Base-by-base conservation (phyloP, 2,329 filamentous ascomycete genomes). In the Cladobotryum protrusum region DNA sequence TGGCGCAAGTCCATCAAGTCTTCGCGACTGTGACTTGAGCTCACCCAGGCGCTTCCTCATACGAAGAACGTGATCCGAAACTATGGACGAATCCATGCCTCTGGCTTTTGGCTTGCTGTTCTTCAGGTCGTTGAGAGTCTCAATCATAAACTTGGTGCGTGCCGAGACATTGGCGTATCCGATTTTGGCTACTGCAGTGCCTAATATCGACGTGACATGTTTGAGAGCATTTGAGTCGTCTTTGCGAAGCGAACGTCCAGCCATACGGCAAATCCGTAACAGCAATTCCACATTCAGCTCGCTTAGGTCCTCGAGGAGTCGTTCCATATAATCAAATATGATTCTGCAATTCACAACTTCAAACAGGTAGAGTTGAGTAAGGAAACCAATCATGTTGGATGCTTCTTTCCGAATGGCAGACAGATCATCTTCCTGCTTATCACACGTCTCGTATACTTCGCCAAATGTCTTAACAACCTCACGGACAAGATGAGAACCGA, bases 91-190 rank as follows among this genome's bases (percentile, higher is more conserved):
- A 37, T 86, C 87, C 41, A 79, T 78, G 4, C 79, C 79, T 14
- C 82, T 83, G 13, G 85, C 83, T 67, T 92, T 96, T 62, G 91
- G 78, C 52, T 89, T 89, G 69, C 93, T 96, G 72, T 95, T 96
- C 66, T 96, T 96, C 29, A 99, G 76, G 60, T 96, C 89, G 52
- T 87, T 89, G 66, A 99, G 96, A 1, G 87, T 93, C 62, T 97
- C 92, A 46, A 99, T 87, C 91, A 97, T 97, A 69, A 96, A 96
- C 58, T 87, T 95, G 1, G 92, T 96, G 49, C 93, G 84, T 9
- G 91, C 87, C 1, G 90, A 92, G 24, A 96, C 73, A 17, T 83
- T 86, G 12, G 74, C 73, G 59, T 87, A 82, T 4, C 86, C 87
- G 34, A 78, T 72, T 52, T 81, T 83, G 1, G 81, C 74, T 3